Conservation (phyloP, 257 asterid species). For the Solanum appendiculatum region DNA sequence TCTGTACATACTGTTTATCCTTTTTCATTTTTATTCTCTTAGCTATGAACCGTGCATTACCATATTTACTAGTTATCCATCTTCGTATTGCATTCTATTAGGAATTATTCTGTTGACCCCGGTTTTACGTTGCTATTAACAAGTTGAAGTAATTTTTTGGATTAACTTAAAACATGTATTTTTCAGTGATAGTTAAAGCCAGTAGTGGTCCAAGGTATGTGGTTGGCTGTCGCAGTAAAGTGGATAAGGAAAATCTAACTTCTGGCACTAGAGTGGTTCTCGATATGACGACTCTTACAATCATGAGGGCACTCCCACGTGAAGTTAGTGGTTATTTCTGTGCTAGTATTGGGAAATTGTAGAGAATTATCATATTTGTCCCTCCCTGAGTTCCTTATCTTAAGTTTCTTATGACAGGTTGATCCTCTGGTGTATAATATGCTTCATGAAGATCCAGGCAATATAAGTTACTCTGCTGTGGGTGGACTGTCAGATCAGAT, state of each 20-base stretch:
- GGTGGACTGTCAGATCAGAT: constrained; percentile 95
- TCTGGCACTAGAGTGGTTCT: constrained; percentile 95
- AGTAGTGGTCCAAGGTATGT: constrained; percentile 37
- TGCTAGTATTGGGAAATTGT: neutral
- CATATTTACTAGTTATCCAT: neutral
- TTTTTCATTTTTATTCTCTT: neutral
- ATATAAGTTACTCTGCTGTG: constrained; percentile 90
- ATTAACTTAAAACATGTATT: neutral
- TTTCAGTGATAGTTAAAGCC: constrained; percentile 27
- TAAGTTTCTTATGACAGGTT: constrained; percentile 32
- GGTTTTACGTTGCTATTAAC: neutral
- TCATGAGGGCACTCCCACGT: constrained; percentile 97
- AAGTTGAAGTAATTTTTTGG: neutral
- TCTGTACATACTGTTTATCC: neutral
- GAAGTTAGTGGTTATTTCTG: constrained; percentile 40
- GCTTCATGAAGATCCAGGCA: constrained; percentile 99
- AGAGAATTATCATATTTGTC: neutral
- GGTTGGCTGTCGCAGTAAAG: constrained; percentile 91
- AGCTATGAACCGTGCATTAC: neutral
- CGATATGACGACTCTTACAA: constrained; percentile 90
- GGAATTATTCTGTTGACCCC: neutral
- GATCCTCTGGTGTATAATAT: constrained; percentile 90
- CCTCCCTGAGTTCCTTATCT: neutral
- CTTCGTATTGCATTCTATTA: neutral
- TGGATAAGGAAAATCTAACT: constrained; percentile 86